Evolutionary conservation across 352 stramenopile genomes (phyloP).

Genomic region (Phytophthora parvispora): DNA sequence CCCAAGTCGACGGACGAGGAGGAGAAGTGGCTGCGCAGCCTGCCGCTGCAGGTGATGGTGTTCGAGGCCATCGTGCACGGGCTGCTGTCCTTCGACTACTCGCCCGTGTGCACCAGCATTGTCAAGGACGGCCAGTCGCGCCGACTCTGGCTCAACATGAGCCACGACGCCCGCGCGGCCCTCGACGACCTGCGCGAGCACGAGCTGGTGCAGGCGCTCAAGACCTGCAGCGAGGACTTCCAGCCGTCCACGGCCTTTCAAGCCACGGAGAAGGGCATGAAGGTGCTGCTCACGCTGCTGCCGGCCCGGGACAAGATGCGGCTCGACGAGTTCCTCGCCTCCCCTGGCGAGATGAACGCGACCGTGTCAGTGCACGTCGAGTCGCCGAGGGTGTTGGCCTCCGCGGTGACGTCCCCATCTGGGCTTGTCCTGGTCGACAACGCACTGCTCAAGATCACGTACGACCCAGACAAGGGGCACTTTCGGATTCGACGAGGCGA

Average conservation of each 20-base stretch:
- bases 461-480: conserved; percentile 89
- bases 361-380: neutral
- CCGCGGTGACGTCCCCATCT: conserved; percentile 34
- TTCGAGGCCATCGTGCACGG: conserved; percentile 97
- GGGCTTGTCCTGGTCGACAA: conserved; percentile 93
- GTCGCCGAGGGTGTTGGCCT: conserved; percentile 1
- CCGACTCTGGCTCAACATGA: conserved; percentile 95
- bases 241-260: conserved; percentile 98
- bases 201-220: conserved; percentile 96
- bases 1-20: conserved; percentile 91
- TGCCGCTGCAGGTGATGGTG: conserved; percentile 96
- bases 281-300: conserved; percentile 58
- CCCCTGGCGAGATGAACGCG: neutral
- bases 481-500: conserved; percentile 90
- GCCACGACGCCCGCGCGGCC: conserved; percentile 96
- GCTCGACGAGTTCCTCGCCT: conserved; percentile 73
- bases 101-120: conserved; percentile 95
- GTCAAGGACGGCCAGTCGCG: conserved; percentile 91
- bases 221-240: conserved; percentile 95
- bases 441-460: conserved; percentile 94
- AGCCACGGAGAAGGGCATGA: conserved; percentile 54
- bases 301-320: conserved; percentile 52
- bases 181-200: conserved; percentile 97
- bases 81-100: conserved; percentile 98
- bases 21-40: conserved; percentile 97